A percentile compares a stretch with the other conserved stretches of the same genome.
phyloP scores from a whole-genome alignment of 441 rosid genomes.

The Pelargonium cotyledonis region DNA sequence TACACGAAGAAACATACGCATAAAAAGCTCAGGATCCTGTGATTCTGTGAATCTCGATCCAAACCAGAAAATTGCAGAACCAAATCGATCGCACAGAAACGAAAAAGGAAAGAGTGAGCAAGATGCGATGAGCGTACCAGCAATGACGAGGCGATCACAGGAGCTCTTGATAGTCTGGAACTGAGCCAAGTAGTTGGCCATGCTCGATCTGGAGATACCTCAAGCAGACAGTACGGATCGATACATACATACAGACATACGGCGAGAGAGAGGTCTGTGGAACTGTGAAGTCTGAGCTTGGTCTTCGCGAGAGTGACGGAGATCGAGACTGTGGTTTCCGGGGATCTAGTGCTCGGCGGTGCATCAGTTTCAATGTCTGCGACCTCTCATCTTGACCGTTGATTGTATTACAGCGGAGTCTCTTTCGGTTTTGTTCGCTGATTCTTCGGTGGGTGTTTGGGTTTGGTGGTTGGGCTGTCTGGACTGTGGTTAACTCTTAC shows the following conservation, averaged over 20 bases:
- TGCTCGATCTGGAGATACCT: slow-evolving; percentile 41
- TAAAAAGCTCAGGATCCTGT: background rate
- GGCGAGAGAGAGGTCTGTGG: background rate
- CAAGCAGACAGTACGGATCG: slow-evolving; percentile 19
- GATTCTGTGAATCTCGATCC: slow-evolving; percentile 10
- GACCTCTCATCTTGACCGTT: slow-evolving; percentile 7
- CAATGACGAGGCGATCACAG: slow-evolving; percentile 73
- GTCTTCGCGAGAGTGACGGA: slow-evolving; percentile 3
- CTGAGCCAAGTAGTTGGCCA: slow-evolving; percentile 90
- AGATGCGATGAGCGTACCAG: slow-evolving; percentile 39
- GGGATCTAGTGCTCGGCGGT: slow-evolving; percentile 9
- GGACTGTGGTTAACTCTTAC: background rate
- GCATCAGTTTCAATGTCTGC: background rate
- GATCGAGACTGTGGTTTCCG: slow-evolving; percentile 4
- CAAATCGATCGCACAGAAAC: background rate
- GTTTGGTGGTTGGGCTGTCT: background rate
- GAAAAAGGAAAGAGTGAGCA: background rate
- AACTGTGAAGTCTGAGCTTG: slow-evolving; percentile 7
- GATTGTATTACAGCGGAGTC: background rate
- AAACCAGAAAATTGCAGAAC: slow-evolving; percentile 2
- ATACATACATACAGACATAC: background rate
- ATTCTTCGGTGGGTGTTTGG: slow-evolving; percentile 8
- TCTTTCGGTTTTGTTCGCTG: background rate
- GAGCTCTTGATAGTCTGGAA: slow-evolving; percentile 77
- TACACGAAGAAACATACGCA: background rate